phyloP scores from a whole-genome alignment of 2,329 filamentous ascomycete species.

The Ophiocordyceps robertsii region DNA sequence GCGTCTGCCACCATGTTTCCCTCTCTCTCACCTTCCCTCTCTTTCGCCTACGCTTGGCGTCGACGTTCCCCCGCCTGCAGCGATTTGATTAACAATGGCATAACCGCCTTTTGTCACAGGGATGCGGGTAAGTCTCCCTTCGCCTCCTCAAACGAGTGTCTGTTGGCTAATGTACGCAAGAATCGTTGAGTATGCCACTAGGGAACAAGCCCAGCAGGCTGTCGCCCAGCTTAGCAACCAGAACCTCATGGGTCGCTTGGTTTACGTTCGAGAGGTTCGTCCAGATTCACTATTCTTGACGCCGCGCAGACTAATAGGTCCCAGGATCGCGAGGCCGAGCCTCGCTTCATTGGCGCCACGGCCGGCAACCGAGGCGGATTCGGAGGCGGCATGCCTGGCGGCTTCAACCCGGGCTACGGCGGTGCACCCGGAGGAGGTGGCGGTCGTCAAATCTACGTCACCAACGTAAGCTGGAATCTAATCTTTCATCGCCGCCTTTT shows the following conservation, averaged over 20 bases:
- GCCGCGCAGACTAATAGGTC: slow-evolving; percentile 2
- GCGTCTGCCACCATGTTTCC: slow-evolving; percentile 46
- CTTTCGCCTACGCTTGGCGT: neutral
- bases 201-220: slow-evolving; percentile 96
- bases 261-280: slow-evolving; percentile 92
- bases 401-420: slow-evolving; percentile 44
- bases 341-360: slow-evolving; percentile 76
- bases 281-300: slow-evolving; percentile 4
- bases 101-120: slow-evolving; percentile 45
- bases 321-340: slow-evolving; percentile 94
- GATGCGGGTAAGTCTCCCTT: slow-evolving; percentile 78
- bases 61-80: neutral
- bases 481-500: neutral
- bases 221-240: slow-evolving; percentile 98
- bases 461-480: slow-evolving; percentile 69
- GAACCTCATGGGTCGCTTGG: slow-evolving; percentile 94
- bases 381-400: slow-evolving; percentile 36
- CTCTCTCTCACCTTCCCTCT: neutral
- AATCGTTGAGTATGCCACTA: slow-evolving; percentile 99
- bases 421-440: slow-evolving; percentile 31
- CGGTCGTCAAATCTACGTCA: slow-evolving; percentile 83
- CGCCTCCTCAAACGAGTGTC: neutral
- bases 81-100: neutral
- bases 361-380: slow-evolving; percentile 49
- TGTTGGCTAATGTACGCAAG: slow-evolving; percentile 27